Evolutionary conservation across 768 basidiomycete genomes (phyloP), one percentile per base, ranked within the genome.

Genomic region (Rhizopogon sp.): DNA sequence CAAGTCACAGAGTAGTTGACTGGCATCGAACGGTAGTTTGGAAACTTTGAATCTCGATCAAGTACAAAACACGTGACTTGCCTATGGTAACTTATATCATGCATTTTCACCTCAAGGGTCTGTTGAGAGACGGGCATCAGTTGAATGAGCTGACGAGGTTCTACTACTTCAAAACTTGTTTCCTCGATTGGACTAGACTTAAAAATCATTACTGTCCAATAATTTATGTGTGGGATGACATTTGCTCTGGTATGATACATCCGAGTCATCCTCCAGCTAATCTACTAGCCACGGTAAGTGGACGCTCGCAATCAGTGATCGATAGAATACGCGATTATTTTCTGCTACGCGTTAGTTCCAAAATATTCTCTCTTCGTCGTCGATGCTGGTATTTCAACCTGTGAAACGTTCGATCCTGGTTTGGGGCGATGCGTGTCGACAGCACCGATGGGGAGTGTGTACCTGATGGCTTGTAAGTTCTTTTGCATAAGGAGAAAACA

Each of bases 401-500:
- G 61, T 40, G 60, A 43, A 16, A n/a, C 55, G 29, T 45, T 70
- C 41, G 47, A 16, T 8, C 47, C 47, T 37, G 52, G 79, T 60
- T 81, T 81, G 10, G 84, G 81, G 47, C 95, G 84, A 69, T 96
- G 93, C 1, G 95, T 98, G 70, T 98, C 91, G 28, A 98, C 96
- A 1, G 96, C 96, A 25, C 78, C 79, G 63, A 98, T 98, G 9
- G 94, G 93, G 3, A 98, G 74, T 1, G 89, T 79, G 69, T 94
- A 98, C 50, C 91, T 93, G 4, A 49, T 35, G 20, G n/a, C 13
- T 31, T 52, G 28, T 31, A 25, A 45, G 41, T 43, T 39, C 43
- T 17, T 16, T 17, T 33, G 29, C 37, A 31, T 50, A 16, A 28
- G 60, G 6, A 63, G 43, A 25, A 13, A 50, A 13, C 29, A 44